A percentile compares a stretch with the other conserved stretches of the same genome.
phyloP scores from a whole-genome alignment of 2,329 filamentous ascomycete genomes.

The Fusarium equiseti region DNA sequence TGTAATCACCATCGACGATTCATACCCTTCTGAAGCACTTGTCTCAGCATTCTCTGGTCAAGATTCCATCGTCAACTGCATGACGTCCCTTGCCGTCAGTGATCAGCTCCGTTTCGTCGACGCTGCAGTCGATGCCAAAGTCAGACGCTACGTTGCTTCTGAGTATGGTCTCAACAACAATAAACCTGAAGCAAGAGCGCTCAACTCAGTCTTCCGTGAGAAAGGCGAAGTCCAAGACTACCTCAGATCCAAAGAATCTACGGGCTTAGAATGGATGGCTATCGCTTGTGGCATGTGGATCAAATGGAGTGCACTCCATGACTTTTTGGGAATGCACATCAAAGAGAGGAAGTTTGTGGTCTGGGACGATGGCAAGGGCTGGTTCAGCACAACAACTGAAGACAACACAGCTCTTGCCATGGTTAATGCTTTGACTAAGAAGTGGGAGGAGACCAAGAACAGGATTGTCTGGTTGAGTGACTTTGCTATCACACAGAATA shows the following conservation, averaged over 20 bases:
- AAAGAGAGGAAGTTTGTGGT: constrained; percentile 13
- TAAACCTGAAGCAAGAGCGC: constrained; percentile 2
- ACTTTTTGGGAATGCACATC: constrained; percentile 17
- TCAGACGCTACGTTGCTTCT: constrained; percentile 3
- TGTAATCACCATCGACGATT: constrained; percentile 7
- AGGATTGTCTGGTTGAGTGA: constrained; percentile 10
- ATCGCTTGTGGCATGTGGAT: constrained; percentile 22
- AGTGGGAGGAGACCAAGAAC: constrained; percentile 20
- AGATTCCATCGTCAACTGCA: constrained; percentile 9
- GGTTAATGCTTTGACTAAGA: constrained; percentile 1
- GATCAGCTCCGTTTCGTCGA: constrained; percentile 18
- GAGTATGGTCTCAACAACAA: constrained; percentile 24
- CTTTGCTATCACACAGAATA: constrained; percentile 13
- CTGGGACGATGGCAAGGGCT: constrained; percentile 15
- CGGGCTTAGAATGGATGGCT: constrained; percentile 12
- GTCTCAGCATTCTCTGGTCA: constrained; percentile 4
- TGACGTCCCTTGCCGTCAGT: constrained; percentile 13
- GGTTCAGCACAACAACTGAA: constrained; percentile 18
- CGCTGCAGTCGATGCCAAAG: not conserved
- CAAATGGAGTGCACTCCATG: constrained; percentile 13
- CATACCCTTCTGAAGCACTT: not conserved
- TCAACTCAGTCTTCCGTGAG: constrained; percentile 10
- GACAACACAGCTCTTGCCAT: constrained; percentile 9
- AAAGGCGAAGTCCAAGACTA: constrained; percentile 19
- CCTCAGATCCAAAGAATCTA: constrained; percentile 7